Conservation (phyloP, 2,329 filamentous ascomycete genomes). For the Dothistroma septosporum region DNA sequence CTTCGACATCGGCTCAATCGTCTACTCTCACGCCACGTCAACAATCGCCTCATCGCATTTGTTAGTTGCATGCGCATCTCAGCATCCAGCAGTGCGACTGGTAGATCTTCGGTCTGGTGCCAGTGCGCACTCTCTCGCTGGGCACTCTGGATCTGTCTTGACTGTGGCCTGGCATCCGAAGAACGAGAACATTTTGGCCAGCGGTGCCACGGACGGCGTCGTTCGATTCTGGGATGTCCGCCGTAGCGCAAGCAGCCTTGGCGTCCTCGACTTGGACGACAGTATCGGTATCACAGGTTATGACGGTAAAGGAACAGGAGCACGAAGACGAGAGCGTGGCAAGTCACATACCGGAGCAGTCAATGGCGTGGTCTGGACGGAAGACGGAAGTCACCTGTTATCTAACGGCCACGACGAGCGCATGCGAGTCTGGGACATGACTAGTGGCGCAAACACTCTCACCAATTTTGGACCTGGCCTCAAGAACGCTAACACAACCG, state of each 20-base stretch:
- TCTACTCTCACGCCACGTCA: constrained; percentile 76
- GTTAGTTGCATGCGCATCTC: constrained; percentile 82
- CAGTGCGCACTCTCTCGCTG: constrained; percentile 51
- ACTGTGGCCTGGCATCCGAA: constrained; percentile 75
- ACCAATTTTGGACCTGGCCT: constrained; percentile 81
- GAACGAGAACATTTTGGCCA: constrained; percentile 73
- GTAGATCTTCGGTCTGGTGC: constrained; percentile 82
- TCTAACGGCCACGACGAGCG: constrained; percentile 78
- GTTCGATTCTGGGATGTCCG: constrained; percentile 85
- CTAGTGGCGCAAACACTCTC: constrained; percentile 77
- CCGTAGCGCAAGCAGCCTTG: constrained; percentile 70
- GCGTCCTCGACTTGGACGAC: constrained; percentile 79
- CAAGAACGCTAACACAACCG: constrained; percentile 57
- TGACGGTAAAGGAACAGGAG: constrained; percentile 44
- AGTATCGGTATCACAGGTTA: constrained; percentile 60
- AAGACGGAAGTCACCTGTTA: constrained; percentile 70
- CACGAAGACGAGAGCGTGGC: constrained; percentile 38
- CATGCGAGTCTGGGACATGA: constrained; percentile 81
- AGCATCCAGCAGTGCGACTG: constrained; percentile 76
- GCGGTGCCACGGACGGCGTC: constrained; percentile 78
- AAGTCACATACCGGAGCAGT: constrained; percentile 75
- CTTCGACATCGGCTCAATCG: constrained; percentile 63
- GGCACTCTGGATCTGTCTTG: constrained; percentile 52
- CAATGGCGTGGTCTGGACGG: constrained; percentile 80
- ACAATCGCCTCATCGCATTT: constrained; percentile 63